phyloP scores from a whole-genome alignment of 768 basidiomycete genomes.

The Amanita thiersii region DNA sequence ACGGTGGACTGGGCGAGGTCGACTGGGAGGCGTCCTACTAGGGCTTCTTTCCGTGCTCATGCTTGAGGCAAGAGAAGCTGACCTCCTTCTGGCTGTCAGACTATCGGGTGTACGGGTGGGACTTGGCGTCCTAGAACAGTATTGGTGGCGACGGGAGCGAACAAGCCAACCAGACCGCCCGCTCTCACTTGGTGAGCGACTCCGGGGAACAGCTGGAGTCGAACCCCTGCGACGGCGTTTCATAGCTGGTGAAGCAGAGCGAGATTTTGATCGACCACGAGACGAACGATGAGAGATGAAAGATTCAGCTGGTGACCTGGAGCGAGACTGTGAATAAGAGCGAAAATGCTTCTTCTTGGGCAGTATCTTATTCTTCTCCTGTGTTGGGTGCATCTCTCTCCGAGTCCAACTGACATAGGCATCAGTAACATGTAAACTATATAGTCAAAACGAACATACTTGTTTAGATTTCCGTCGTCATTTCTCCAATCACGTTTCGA shows the following conservation, averaged over 20 bases:
- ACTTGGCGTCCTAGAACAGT: conserved; percentile 30
- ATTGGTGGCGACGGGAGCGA: conserved; percentile 14
- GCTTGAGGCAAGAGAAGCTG: conserved; percentile 47
- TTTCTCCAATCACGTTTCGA: conserved; percentile 42
- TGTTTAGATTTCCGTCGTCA: conserved; percentile 67
- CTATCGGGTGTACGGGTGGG: conserved; percentile 31
- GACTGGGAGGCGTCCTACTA: conserved; percentile 46
- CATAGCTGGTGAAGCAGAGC: conserved; percentile 47
- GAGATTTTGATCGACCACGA: conserved; percentile 56
- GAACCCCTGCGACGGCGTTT: conserved; percentile 47
- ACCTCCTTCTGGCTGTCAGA: conserved; percentile 33
- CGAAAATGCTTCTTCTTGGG: conserved; percentile 39
- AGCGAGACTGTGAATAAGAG: conserved; percentile 50
- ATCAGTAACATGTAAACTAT: conserved; percentile 1
- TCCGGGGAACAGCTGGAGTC: conserved; percentile 37
- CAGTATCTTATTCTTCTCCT: conserved; percentile 27
- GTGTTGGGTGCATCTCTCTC: conserved; percentile 38
- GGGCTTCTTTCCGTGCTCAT: conserved; percentile 48
- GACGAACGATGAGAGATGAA: conserved; percentile 57
- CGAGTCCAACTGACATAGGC: conserved; percentile 50
- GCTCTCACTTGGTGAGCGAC: conserved; percentile 42
- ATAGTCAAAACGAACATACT: conserved; percentile 36
- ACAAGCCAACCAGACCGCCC: conserved; percentile 27
- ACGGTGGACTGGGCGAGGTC: conserved; percentile 52
- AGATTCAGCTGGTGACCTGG: conserved; percentile 59